phyloP scores from a whole-genome alignment of 163 green algal genomes.

The Volvox carteri region DNA sequence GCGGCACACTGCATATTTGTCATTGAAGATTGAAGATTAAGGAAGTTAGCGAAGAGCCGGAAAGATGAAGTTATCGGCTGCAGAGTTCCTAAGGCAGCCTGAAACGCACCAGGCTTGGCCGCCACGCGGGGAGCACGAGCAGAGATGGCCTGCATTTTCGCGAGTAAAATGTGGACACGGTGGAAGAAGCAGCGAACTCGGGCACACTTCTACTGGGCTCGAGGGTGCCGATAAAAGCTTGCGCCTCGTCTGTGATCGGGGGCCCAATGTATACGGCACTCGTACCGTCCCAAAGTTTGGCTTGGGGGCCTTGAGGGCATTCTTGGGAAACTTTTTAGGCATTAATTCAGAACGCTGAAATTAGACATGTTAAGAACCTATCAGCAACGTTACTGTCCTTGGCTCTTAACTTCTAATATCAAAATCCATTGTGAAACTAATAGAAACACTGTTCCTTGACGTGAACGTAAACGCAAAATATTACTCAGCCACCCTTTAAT shows the following conservation, averaged over 20 bases:
- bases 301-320: no score
- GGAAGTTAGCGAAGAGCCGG: not conserved
- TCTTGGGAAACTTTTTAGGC: no score
- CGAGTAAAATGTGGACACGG: not conserved
- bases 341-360: no score
- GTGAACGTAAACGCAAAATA: no score
- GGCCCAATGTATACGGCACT: conserved; percentile 11
- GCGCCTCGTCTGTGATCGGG: conserved; percentile 11
- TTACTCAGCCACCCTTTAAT: no score
- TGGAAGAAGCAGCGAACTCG: conserved; percentile 21
- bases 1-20: conserved; percentile 34
- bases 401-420: no score
- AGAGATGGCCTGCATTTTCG: conserved; percentile 56
- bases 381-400: no score
- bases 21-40: not conserved
- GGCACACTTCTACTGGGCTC: not conserved
- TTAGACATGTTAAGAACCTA: no score
- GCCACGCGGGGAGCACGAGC: conserved; percentile 49
- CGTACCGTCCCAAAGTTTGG: not conserved
- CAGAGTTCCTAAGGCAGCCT: not conserved
- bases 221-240: not conserved
- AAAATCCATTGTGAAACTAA: no score
- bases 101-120: conserved; percentile 53
- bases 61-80: not conserved
- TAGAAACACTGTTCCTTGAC: no score